Evolutionary conservation across 139 green algal genomes (phyloP), one percentile per base, ranked within the genome.

Genomic region (Coelastrella sp.): DNA sequence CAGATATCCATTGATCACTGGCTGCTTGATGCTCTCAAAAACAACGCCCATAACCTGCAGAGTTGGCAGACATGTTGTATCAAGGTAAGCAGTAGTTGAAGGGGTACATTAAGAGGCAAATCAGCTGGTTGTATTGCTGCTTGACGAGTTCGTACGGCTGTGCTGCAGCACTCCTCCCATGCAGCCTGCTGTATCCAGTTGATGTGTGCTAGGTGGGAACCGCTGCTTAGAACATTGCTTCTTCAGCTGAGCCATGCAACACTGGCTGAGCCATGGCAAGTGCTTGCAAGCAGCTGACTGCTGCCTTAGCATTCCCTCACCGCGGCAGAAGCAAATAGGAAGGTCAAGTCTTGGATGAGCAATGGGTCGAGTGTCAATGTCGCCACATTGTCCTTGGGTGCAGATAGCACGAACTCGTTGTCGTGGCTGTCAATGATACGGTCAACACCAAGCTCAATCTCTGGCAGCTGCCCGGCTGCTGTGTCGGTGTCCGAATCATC

Each of bases 381-480:
- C 83, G 98, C 95, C 0, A 96, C 89, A 4, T 91, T 91, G n/a
- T 96, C 95, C 92, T 97, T 98, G 14, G 98, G 96, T 65, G 96
- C 97, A 22, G 98, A 99, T 60, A 99, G 96, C n/a, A 99, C 97
- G 88, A 99, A 99, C 86, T 98, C 98, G 84, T 99, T 99, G 94
- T 99, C 98, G 56, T 99, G 93, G 0, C 94, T 96, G 92, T 99
- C 98, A 75, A 99, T 98, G 65, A 99, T 98, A 7, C 98, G 90
- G 60, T 98, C 97, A 16, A 99, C 97, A 57, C 97, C 96, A 5
- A 89, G 73, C 64, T 96, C 92, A 6, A 91, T 57, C 11, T 74
- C 58, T 58, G 80, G 71, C 58, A 87, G 56, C 56, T 57, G 80
- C 56, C 68, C 16, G 32, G 65, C 58, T 3, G 73, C 80, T 73